Evolutionary conservation across 164 flowering plant species (phyloP).

Genomic region (Brasenia schreberi): DNA sequence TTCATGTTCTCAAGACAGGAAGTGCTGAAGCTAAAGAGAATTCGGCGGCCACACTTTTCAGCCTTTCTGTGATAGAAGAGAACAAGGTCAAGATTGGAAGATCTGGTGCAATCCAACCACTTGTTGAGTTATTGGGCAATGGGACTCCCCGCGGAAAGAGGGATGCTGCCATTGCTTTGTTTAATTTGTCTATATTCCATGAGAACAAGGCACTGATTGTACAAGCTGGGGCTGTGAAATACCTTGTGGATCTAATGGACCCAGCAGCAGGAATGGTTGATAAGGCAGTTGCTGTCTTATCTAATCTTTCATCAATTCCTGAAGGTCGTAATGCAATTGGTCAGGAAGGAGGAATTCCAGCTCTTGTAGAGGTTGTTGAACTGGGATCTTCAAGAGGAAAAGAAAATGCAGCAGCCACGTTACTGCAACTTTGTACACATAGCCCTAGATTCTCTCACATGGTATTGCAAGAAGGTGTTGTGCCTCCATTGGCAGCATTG

Average conservation of each 20-base stretch:
- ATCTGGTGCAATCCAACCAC: constrained; percentile 79
- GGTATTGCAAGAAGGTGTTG: constrained; percentile 16
- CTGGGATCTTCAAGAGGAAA: constrained; percentile 76
- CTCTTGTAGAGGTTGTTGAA: constrained; percentile 64
- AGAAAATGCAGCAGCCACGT: constrained; percentile 73
- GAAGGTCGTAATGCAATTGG: constrained; percentile 72
- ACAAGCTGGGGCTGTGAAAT: constrained; percentile 67
- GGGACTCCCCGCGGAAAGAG: constrained; percentile 97
- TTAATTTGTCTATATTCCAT: constrained; percentile 76
- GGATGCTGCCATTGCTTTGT: constrained; percentile 95
- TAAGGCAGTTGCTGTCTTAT: constrained; percentile 83
- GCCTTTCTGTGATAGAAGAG: constrained; percentile 80
- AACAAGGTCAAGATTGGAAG: constrained; percentile 85
- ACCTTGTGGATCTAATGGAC: constrained; percentile 60
- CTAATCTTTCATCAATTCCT: constrained; percentile 68
- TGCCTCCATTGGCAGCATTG: constrained; percentile 16
- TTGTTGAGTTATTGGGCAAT: constrained; percentile 57
- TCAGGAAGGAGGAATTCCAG: constrained; percentile 52
- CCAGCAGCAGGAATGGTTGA: constrained; percentile 90
- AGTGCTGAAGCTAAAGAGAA: constrained; percentile 91
- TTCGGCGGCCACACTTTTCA: constrained; percentile 95
- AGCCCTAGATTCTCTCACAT: constrained; percentile 8
- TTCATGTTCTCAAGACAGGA: constrained; percentile 71
- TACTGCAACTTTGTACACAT: constrained; percentile 12
- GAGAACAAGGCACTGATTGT: constrained; percentile 91